Base-by-base conservation (phyloP, 495 filamentous ascomycete species). In the Penicillium cataractarum region DNA sequence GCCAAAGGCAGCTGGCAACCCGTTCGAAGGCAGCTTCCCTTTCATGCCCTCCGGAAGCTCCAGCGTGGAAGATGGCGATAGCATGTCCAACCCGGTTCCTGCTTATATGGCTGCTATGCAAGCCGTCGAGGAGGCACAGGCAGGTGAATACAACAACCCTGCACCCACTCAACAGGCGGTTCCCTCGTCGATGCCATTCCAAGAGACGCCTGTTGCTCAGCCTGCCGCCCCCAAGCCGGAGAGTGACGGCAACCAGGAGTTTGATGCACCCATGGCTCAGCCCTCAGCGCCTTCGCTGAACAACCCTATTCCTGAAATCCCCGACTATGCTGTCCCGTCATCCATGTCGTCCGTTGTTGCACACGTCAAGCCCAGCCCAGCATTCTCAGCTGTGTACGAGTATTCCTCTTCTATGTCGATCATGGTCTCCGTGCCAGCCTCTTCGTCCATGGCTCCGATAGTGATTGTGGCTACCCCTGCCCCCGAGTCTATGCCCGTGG, bases 21-120 rank as follows among this genome's bases (percentile, higher is more conserved):
- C 64, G 5, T 68, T 71, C 44, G 58, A 24, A 29, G 46, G 37
- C 48, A 64, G 40, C n/a, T 73, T 65, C 57, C 68, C 68, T 12
- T 71, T 71, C 53, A 57, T 63, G 37, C 22, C 65, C 2, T 19
- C 29, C 0, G 61, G 61, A 33, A 51, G 35, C 12, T 67, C 65
- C 6, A 52, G 19, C 17, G 40, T 49, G 8, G 64, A 62, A 6
- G 62, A 59, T 31, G 68, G 65, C 21, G 65, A 65, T n/a, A 57
- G 63, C 19, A 54, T 71, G 21, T 61, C 48, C 10, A 60, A 65
- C 33, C 55, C 64, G 15, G 33, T 70, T 6, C 58, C 70, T 10
- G 58, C 58, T 19, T 60, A 60, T 26, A 46, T 53, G 58, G 58
- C 46, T 3, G 67, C 65, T 10, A 64, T 70, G 65, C 44, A 64